phyloP scores from a whole-genome alignment of 768 basidiomycete genomes.

The Auricularia sp. region DNA sequence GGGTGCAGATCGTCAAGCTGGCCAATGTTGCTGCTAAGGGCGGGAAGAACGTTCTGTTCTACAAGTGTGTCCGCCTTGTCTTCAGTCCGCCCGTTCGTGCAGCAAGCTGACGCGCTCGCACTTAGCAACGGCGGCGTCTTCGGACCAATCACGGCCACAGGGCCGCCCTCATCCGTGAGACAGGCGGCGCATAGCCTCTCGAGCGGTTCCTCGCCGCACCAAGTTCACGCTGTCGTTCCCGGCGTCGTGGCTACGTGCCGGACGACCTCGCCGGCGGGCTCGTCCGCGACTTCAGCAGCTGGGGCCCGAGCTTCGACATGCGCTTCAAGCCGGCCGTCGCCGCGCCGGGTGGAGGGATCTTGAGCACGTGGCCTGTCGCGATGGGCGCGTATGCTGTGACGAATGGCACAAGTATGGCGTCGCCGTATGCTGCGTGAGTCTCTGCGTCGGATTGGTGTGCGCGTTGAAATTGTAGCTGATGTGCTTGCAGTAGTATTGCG shows the following conservation, averaged over 20 bases:
- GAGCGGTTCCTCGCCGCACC: neutral
- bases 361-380: conserved; percentile 9
- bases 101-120: neutral
- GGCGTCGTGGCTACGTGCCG: conserved; percentile 7
- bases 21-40: conserved; percentile 12
- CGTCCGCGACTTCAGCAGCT: conserved; percentile 16
- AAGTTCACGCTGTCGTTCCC: neutral
- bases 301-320: conserved; percentile 25
- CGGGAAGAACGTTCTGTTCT: conserved; percentile 6
- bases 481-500: conserved; percentile 7
- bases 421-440: neutral
- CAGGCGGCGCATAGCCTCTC: conserved; percentile 4
- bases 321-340: conserved; percentile 10
- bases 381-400: conserved; percentile 6
- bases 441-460: neutral
- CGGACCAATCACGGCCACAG: neutral
- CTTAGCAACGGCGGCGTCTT: conserved; percentile 2
- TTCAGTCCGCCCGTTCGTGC: too few species aligned
- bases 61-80: neutral
- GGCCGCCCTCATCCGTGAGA: conserved; percentile 3
- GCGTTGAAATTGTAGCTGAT: neutral
- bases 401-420: too few species aligned
- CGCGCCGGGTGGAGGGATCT: conserved; percentile 12
- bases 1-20: conserved; percentile 10
- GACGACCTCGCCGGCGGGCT: conserved; percentile 19